Percentiles rank a stretch among this genome's conserved stretches.
phyloP scores from a whole-genome alignment of 2,329 filamentous ascomycete species.

The Stemphylium vesicarium region DNA sequence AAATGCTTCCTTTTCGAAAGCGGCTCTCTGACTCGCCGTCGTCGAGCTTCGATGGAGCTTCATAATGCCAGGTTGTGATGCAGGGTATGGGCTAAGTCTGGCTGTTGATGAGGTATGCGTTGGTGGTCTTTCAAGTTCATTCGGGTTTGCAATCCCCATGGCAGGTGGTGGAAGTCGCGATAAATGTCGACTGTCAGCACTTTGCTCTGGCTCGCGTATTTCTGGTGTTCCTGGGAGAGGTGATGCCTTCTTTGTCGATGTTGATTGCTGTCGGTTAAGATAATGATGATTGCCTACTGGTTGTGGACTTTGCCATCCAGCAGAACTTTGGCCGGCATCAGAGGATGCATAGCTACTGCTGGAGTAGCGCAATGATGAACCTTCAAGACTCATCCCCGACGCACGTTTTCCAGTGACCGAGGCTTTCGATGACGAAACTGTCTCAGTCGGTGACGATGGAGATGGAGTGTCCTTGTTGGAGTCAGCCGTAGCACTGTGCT shows the following conservation, averaged over 20 bases:
- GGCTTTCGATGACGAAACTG: slow-evolving; percentile 6
- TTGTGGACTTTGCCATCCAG: slow-evolving; percentile 19
- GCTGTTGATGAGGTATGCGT: slow-evolving; percentile 23
- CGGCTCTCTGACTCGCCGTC: slow-evolving; percentile 41
- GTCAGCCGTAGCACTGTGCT: slow-evolving; percentile 9
- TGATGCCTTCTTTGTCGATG: slow-evolving; percentile 19
- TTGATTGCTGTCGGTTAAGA: slow-evolving; percentile 13
- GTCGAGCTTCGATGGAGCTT: slow-evolving; percentile 41
- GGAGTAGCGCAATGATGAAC: slow-evolving; percentile 87
- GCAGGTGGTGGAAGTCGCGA: slow-evolving; percentile 35
- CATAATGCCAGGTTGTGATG: slow-evolving; percentile 25
- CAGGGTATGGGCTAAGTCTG: slow-evolving; percentile 29
- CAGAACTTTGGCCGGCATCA: slow-evolving; percentile 60
- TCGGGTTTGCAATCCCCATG: slow-evolving; percentile 22
- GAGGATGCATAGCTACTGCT: slow-evolving; percentile 82
- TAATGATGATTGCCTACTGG: slow-evolving; percentile 15
- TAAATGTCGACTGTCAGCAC: slow-evolving; percentile 17
- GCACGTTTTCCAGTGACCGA: slow-evolving; percentile 26
- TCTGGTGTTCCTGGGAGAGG: slow-evolving; percentile 25
- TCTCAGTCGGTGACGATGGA: slow-evolving; percentile 16
- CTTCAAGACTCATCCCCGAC: slow-evolving; percentile 50
- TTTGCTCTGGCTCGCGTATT: slow-evolving; percentile 18
- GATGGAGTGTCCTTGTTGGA: slow-evolving; percentile 1
- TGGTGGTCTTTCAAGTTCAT: slow-evolving; percentile 16
- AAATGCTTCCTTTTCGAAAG: slow-evolving; percentile 52